Percentiles rank a stretch among this genome's conserved stretches.
phyloP scores from a whole-genome alignment of 208 protist species.

The Leishmania arabica region DNA sequence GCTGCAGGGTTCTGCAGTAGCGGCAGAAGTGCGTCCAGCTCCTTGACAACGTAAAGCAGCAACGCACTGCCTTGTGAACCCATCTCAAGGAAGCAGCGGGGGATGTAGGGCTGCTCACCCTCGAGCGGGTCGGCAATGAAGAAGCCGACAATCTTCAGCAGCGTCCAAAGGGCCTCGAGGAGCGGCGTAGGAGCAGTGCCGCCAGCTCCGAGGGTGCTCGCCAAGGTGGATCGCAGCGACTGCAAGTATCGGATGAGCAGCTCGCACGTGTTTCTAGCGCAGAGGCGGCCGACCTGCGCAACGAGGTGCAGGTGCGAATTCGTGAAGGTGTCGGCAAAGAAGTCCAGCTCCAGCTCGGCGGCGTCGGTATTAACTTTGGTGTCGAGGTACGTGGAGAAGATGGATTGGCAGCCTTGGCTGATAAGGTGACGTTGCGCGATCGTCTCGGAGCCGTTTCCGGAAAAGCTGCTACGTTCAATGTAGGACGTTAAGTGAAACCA shows the following conservation, averaged over 20 bases:
- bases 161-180: constrained; percentile 62
- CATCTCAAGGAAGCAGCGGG: constrained; percentile 60
- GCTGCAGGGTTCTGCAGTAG: constrained; percentile 28
- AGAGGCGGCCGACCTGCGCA: constrained; percentile 62
- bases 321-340: constrained; percentile 63
- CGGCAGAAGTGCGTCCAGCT: constrained; percentile 23
- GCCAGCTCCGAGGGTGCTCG: not conserved
- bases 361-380: constrained; percentile 24
- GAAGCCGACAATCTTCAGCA: constrained; percentile 53
- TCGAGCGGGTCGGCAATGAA: constrained; percentile 74
- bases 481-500: constrained; percentile 45
- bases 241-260: constrained; percentile 16
- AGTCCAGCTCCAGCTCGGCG: constrained; percentile 53
- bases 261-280: constrained; percentile 26
- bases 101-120: constrained; percentile 75
- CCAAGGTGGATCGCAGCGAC: constrained; percentile 7
- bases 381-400: constrained; percentile 39
- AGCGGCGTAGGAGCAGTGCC: constrained; percentile 7
- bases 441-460: not conserved
- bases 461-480: constrained; percentile 41
- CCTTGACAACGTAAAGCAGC: constrained; percentile 36
- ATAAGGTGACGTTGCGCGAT: constrained; percentile 16
- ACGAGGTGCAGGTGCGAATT: constrained; percentile 71
- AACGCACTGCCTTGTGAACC: constrained; percentile 9
- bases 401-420: constrained; percentile 26